These are phyloP conservation scores for Spathaspora arborariae DNA, from an alignment of 805 yeast genomes.

Conservation along the genomic window DNA sequence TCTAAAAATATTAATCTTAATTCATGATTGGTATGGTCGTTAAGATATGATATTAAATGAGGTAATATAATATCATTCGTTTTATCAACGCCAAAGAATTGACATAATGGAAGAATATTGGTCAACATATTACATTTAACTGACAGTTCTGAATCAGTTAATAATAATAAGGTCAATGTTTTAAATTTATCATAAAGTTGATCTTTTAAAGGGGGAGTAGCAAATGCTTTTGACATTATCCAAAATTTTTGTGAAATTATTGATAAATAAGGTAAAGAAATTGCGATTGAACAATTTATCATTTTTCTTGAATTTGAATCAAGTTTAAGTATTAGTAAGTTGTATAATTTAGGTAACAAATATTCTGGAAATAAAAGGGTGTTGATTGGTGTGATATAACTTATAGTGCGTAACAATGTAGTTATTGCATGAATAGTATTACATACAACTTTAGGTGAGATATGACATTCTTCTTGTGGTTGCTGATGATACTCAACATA, in stretches of 20 bases:
- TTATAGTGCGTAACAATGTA: constrained; percentile 62
- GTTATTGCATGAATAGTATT: constrained; percentile 63
- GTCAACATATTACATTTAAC: constrained; percentile 69
- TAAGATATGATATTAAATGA: constrained; percentile 86
- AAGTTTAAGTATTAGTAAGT: constrained; percentile 22
- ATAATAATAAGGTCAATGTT: constrained; percentile 54
- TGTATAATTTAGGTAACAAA: constrained; percentile 61
- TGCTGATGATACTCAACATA: constrained; percentile 16
- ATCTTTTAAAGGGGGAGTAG: constrained; percentile 22
- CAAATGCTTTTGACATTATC: constrained; percentile 52
- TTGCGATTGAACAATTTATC: constrained; percentile 45
- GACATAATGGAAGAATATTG: constrained; percentile 73
- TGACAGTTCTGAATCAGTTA: constrained; percentile 64
- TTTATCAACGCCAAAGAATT: constrained; percentile 79
- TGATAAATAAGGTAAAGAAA: constrained; percentile 71
- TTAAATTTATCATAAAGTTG: constrained; percentile 56
- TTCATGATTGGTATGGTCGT: constrained; percentile 61
- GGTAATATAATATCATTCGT: constrained; percentile 87
- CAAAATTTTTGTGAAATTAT: constrained; percentile 58
- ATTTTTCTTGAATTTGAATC: constrained; percentile 3
- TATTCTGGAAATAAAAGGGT: constrained; percentile 78
- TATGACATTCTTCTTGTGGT: constrained; percentile 7
- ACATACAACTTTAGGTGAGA: constrained; percentile 58
- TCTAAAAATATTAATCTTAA: constrained; percentile 69
- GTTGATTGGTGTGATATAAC: constrained; percentile 68